Evolutionary conservation across 2,329 filamentous ascomycete genomes (phyloP).

Genomic region (Helminthosporium solani): DNA sequence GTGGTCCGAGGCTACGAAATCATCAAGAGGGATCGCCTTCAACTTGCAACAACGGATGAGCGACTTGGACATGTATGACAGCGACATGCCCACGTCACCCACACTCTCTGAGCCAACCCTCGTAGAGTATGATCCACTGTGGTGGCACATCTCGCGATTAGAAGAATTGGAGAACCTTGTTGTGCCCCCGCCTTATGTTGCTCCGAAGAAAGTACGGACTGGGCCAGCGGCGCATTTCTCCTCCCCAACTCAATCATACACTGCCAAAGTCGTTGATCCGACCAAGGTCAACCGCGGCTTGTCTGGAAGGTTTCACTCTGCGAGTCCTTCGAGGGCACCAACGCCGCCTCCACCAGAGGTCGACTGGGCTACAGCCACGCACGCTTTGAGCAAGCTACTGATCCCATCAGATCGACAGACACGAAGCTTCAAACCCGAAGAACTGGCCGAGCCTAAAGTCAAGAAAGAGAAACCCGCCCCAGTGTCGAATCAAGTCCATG

Average conservation of each 20-base stretch:
- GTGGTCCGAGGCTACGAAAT: conserved; percentile 26
- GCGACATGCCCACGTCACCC: conserved; percentile 18
- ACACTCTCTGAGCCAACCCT: conserved; percentile 20
- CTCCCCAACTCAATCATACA: conserved; percentile 84
- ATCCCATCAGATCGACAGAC: conserved; percentile 76
- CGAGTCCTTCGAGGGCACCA: conserved; percentile 47
- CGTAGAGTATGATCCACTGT: conserved; percentile 42
- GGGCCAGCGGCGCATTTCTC: conserved; percentile 71
- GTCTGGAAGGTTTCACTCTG: conserved; percentile 48
- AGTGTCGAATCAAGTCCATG: conserved; percentile 36
- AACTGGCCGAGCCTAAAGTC: conserved; percentile 63
- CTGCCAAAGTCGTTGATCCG: conserved; percentile 73
- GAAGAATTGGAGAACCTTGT: conserved; percentile 37
- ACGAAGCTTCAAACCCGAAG: conserved; percentile 73
- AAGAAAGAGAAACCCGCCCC: conserved; percentile 55
- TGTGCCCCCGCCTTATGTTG: conserved; percentile 37
- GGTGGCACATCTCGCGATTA: conserved; percentile 46
- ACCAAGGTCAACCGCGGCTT: conserved; percentile 65
- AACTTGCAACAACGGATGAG: conserved; percentile 60
- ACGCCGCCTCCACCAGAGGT: conserved; percentile 78
- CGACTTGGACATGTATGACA: conserved; percentile 38
- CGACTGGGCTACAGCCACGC: conserved; percentile 79
- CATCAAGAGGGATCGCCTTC: conserved; percentile 52
- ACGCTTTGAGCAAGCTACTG: conserved; percentile 78
- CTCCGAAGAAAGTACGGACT: conserved; percentile 61